These are phyloP conservation scores for Volvariella surrecta DNA, from an alignment of 1,284 basidiomycete species.

Conservation along the genomic window DNA sequence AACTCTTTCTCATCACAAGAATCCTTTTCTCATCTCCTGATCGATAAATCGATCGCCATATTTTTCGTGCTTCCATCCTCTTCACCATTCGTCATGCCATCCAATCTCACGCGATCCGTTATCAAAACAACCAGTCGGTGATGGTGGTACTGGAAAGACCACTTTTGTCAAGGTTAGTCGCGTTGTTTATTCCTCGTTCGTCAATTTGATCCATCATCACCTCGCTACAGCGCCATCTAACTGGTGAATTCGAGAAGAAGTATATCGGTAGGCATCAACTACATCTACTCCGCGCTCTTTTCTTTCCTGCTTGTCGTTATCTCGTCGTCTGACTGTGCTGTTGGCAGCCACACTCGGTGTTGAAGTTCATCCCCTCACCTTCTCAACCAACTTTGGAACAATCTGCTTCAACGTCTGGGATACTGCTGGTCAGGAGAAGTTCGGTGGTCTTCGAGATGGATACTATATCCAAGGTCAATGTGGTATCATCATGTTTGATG, in stretches of 20 bases:
- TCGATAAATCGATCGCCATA: conserved; percentile 23
- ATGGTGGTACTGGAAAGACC: conserved; percentile 97
- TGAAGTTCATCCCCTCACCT: conserved; percentile 94
- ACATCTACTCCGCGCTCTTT: conserved; percentile 10
- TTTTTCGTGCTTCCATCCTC: conserved; percentile 10
- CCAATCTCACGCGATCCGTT: conserved; percentile 13
- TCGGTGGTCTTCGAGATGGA: conserved; percentile 95
- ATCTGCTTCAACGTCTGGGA: conserved; percentile 99
- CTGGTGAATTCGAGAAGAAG: conserved; percentile 99
- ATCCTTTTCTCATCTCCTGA: conserved; percentile 21
- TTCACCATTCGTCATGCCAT: conserved; percentile 10
- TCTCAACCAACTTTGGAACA: conserved; percentile 97
- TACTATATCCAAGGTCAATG: conserved; percentile 99
- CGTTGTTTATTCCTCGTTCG: conserved; percentile 30
- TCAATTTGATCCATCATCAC: conserved; percentile 40
- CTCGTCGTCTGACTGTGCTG: conserved; percentile 3
- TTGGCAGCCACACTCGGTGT: conserved; percentile 92
- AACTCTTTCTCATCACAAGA: conserved; percentile 17
- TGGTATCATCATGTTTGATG: conserved; percentile 99
- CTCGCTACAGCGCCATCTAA: conserved; percentile 85
- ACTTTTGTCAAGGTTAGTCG: conserved; percentile 86
- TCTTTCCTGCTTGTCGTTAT: conserved; percentile 14
- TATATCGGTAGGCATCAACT: conserved; percentile 83
- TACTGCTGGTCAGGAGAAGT: conserved; percentile 99
- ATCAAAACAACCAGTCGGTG: conserved; percentile 63